Evolutionary conservation across 371 early-diverging fungal species (phyloP).

Genomic region (Haplosporangium sp.): DNA sequence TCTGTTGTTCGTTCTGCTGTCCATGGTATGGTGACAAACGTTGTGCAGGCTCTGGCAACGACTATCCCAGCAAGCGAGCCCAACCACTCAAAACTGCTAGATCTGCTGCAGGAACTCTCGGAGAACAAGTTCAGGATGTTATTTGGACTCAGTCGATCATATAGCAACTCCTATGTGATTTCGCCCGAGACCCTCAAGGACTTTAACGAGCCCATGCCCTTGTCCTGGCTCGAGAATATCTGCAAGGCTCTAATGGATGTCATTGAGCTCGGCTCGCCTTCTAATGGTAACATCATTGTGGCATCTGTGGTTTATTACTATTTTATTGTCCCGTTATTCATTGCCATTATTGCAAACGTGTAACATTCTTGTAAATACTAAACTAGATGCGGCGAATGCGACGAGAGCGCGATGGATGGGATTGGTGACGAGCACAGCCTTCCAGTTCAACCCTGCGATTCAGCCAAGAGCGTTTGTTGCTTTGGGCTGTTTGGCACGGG

Average conservation of each 20-base stretch:
- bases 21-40: conserved; percentile 91
- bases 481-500: conserved; percentile 87
- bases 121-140: conserved; percentile 82
- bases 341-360: background rate
- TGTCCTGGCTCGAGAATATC: conserved; percentile 83
- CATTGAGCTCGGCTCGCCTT: conserved; percentile 79
- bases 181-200: conserved; percentile 73
- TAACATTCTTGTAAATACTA: background rate
- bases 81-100: conserved; percentile 68
- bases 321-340: background rate
- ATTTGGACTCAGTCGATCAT: conserved; percentile 82
- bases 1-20: conserved; percentile 88
- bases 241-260: conserved; percentile 85
- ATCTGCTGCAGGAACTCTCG: conserved; percentile 75
- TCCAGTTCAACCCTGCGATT: conserved; percentile 92
- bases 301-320: background rate
- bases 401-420: conserved; percentile 95
- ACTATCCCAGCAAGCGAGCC: conserved; percentile 74
- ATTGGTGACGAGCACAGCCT: conserved; percentile 89
- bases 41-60: conserved; percentile 89
- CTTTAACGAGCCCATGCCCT: conserved; percentile 74
- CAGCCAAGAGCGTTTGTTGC: conserved; percentile 95
- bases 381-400: conserved; percentile 74
- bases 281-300: conserved; percentile 63
- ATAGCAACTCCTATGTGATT: conserved; percentile 78